Evolutionary conservation across 108 stramenopile genomes (phyloP), one percentile per base, ranked within the genome.

Genomic region (Cyclotella atomus): DNA sequence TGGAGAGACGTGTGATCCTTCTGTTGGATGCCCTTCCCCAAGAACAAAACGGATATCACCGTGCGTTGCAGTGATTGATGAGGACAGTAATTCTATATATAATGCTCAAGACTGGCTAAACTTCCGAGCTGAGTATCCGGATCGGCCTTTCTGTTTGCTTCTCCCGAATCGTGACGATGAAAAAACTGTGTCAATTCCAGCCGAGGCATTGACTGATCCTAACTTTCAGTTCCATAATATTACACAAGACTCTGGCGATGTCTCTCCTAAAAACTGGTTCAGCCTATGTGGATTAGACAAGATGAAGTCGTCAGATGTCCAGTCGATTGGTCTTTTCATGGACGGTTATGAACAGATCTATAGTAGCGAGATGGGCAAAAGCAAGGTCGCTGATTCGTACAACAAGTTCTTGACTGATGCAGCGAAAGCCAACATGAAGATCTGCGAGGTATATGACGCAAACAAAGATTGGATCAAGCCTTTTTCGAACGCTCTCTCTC

Each of bases 381-480:
- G 1, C 17, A 32, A 2, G 5, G 57, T 59, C 29, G 25, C 1
- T 0, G 33, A 59, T 59, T 30, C 57, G 1, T 59, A 59, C 57
- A 59, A 59, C 57, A 6, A 6, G 25, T 59, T 59, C 29, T 15
- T 59, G 1, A 2, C 3, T 10, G 29, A 59, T 59, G 9, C 57
- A 6, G 1, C 12, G 12, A 32, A 1, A 1, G 9, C 28, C 0
- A 33, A 33, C 33, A 2, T 59, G 1, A 59, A 12, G 20, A 20
- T 70, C 3, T 57, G 59, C 15, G 60, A 69, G 10, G 75, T 60
- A 7, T 47, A 56, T 34, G 61, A 69, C n/a, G n/a, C n/a, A n/a
- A n/a, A n/a, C n/a, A n/a, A n/a, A n/a, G n/a, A n/a, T n/a, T n/a
- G n/a, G n/a, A n/a, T n/a, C n/a, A n/a, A n/a, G n/a, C n/a, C n/a